A percentile compares a stretch with the other conserved stretches of the same genome.
phyloP scores from a whole-genome alignment of 83 land plant genomes.

The Picea mariana region DNA sequence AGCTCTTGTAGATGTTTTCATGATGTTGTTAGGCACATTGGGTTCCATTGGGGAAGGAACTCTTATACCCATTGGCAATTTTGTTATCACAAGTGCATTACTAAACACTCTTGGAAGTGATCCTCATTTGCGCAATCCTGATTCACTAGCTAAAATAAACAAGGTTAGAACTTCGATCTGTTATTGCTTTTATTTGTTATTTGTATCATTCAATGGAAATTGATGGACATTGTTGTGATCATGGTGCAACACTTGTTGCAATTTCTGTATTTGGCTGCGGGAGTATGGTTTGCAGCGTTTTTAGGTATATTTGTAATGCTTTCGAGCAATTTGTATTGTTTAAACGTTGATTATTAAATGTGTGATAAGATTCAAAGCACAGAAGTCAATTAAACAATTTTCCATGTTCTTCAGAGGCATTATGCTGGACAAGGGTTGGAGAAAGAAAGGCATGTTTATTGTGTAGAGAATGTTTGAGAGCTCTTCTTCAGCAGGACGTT shows the following conservation, averaged over 20 bases:
- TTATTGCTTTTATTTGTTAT: too few relatives aligned
- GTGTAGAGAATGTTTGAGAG: constrained; percentile 49
- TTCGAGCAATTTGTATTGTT: neutral
- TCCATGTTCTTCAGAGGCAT: constrained; percentile 38
- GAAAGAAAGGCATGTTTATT: constrained; percentile 62
- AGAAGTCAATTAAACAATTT: neutral
- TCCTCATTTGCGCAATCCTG: neutral
- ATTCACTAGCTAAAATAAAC: constrained; percentile 20
- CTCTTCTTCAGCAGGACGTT: constrained; percentile 60
- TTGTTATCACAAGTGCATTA: constrained; percentile 27
- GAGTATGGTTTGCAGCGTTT: neutral
- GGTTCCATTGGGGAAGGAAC: constrained; percentile 77
- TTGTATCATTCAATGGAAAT: too few relatives aligned
- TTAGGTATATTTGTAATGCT: neutral
- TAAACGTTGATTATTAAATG: neutral
- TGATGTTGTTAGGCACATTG: constrained; percentile 67
- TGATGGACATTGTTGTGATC: neutral
- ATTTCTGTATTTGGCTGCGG: neutral
- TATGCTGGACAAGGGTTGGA: constrained; percentile 66
- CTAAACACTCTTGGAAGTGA: constrained; percentile 48
- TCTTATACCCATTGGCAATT: constrained; percentile 33
- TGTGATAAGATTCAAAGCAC: neutral
- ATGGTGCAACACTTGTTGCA: neutral
- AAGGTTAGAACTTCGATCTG: constrained; percentile 16
- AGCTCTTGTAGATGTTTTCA: constrained; percentile 39